Percentiles rank a stretch among this genome's conserved stretches.
These are phyloP conservation scores for Fusarium protoensiforme DNA, from an alignment of 2,329 filamentous ascomycete species.

Conservation along the genomic window DNA sequence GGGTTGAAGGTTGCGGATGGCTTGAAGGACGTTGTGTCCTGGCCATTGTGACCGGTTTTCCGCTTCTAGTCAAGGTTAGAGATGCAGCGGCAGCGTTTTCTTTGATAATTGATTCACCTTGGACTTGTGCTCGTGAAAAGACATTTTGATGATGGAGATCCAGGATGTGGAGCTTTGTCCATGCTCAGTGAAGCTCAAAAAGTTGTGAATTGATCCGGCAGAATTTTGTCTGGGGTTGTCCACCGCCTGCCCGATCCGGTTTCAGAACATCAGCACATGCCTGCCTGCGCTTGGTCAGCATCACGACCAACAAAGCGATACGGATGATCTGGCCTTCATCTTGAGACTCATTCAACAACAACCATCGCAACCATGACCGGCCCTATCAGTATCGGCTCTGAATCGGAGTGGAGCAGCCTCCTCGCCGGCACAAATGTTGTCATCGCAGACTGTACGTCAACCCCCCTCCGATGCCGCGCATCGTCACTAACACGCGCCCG, in stretches of 20 bases:
- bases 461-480: not conserved
- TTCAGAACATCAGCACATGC: not conserved
- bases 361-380: slow-evolving; percentile 53
- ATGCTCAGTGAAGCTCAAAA: slow-evolving; percentile 27
- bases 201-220: slow-evolving; percentile 43
- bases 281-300: slow-evolving; percentile 31
- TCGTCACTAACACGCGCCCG: slow-evolving; percentile 52
- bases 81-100: not conserved
- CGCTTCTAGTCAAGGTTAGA: slow-evolving; percentile 57
- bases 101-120: slow-evolving; percentile 40
- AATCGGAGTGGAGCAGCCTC: slow-evolving; percentile 76
- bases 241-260: slow-evolving; percentile 39
- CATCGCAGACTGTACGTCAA: slow-evolving; percentile 85
- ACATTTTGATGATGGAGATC: slow-evolving; percentile 40
- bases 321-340: slow-evolving; percentile 37
- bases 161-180: slow-evolving; percentile 8
- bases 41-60: slow-evolving; percentile 57
- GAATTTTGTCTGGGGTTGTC: slow-evolving; percentile 29
- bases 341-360: slow-evolving; percentile 11
- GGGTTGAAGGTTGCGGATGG: slow-evolving; percentile 77
- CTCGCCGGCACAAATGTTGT: slow-evolving; percentile 81
- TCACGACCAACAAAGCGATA: slow-evolving; percentile 22
- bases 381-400: slow-evolving; percentile 69
- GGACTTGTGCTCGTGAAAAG: slow-evolving; percentile 46
- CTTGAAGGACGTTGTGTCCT: slow-evolving; percentile 64